Evolutionary conservation across 805 yeast genomes (phyloP).

Genomic region (Kazachstania psychrophila): DNA sequence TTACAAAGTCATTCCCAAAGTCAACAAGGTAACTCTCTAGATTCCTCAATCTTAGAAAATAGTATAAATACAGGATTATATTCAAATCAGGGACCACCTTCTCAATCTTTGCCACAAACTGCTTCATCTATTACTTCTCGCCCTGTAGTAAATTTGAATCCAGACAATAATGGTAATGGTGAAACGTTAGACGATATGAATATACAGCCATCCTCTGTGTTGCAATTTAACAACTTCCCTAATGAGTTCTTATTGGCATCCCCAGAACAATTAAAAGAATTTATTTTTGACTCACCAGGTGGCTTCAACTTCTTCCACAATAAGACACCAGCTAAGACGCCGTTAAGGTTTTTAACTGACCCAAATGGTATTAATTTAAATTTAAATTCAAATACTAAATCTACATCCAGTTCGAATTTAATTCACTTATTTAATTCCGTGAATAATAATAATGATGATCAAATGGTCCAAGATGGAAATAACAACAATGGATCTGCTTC

Average conservation of each 20-base stretch:
- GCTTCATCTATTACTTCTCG: neutral
- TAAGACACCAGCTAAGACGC: slow-evolving; percentile 31
- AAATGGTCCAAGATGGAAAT: neutral
- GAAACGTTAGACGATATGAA: slow-evolving; percentile 25
- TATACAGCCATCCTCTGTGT: slow-evolving; percentile 28
- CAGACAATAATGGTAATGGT: slow-evolving; percentile 6
- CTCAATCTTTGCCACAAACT: neutral
- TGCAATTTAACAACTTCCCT: slow-evolving; percentile 20
- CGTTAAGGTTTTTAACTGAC: slow-evolving; percentile 25
- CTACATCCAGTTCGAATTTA: slow-evolving; percentile 8
- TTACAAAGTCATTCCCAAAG: neutral
- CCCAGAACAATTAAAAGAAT: slow-evolving; percentile 30
- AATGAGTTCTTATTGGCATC: slow-evolving; percentile 28
- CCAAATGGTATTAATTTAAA: slow-evolving; percentile 3
- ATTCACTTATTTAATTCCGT: slow-evolving; percentile 9
- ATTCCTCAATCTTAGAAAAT: slow-evolving; percentile 22
- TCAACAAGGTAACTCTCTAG: slow-evolving; percentile 8
- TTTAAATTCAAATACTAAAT: slow-evolving; percentile 5
- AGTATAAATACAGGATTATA: slow-evolving; percentile 16
- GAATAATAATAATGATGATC: slow-evolving; percentile 3
- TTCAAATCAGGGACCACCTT: neutral
- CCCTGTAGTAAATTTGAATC: neutral
- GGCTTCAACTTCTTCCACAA: slow-evolving; percentile 26
- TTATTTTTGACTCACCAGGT: slow-evolving; percentile 27
- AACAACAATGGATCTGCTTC: neutral